Conservation (phyloP, 176 grass and related monocot species). For the Aegilops bicornis region DNA sequence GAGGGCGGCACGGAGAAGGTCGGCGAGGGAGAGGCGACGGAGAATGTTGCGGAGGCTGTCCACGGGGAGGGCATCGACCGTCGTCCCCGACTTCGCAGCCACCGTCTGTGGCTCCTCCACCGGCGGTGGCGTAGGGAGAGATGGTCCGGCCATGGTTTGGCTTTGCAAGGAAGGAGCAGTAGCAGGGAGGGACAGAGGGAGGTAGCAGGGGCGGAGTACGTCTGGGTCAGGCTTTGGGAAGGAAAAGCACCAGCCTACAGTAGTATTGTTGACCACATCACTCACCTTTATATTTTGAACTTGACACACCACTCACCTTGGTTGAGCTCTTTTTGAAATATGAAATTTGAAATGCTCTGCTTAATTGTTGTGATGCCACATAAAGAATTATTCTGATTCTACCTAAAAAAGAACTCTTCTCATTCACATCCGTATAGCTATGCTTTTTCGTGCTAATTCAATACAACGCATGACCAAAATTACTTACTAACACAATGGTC, state of each 20-base stretch:
- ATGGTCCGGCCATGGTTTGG: neutral
- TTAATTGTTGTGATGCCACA: too few species aligned
- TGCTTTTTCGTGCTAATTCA: too few species aligned
- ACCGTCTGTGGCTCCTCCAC: neutral
- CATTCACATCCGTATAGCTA: too few species aligned
- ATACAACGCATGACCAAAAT: too few species aligned
- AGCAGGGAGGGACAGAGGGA: too few species aligned
- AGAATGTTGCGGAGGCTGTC: neutral
- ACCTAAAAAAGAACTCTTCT: too few species aligned
- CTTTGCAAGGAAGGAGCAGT: too few species aligned
- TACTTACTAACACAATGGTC: too few species aligned
- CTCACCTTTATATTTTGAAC: neutral
- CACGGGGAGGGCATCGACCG: neutral
- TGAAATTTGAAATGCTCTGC: neutral
- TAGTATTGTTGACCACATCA: neutral
- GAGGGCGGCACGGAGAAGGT: slow-evolving; percentile 6
- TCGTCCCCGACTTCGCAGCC: neutral
- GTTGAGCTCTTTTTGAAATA: neutral
- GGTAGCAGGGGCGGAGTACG: neutral
- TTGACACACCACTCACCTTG: neutral
- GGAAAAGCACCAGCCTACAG: neutral
- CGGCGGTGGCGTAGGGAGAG: neutral
- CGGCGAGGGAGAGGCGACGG: neutral
- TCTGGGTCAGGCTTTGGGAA: neutral
- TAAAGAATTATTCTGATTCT: too few species aligned